Evolutionary conservation across 208 protist species (phyloP).

Genomic region (Wallacemonas sp.): DNA sequence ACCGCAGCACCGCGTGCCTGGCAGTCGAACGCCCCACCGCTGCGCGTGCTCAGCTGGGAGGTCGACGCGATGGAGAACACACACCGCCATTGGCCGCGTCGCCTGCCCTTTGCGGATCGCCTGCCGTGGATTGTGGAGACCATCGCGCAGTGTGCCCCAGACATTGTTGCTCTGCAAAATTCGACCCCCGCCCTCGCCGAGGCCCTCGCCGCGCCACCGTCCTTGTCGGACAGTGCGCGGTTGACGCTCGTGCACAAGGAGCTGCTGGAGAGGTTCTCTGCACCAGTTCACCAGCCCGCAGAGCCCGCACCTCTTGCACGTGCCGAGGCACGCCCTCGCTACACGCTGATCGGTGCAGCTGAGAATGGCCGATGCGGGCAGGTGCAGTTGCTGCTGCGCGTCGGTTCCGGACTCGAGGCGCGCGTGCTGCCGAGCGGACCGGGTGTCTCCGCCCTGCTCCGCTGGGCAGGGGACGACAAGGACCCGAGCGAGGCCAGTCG

Average conservation of each 20-base stretch:
- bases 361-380: slow-evolving; percentile 77
- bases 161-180: slow-evolving; percentile 85
- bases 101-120: slow-evolving; percentile 47
- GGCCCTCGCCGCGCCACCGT: slow-evolving; percentile 25
- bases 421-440: slow-evolving; percentile 40
- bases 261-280: neutral
- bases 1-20: neutral
- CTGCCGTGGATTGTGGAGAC: slow-evolving; percentile 53
- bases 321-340: slow-evolving; percentile 20
- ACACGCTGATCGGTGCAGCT: slow-evolving; percentile 53
- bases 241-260: slow-evolving; percentile 6
- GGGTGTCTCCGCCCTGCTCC: slow-evolving; percentile 61
- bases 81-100: slow-evolving; percentile 53
- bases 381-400: slow-evolving; percentile 62
- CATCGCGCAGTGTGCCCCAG: slow-evolving; percentile 41
- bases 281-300: neutral
- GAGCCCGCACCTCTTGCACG: neutral
- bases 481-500: neutral
- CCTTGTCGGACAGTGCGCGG: neutral
- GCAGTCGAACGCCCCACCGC: slow-evolving; percentile 38
- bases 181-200: slow-evolving; percentile 51
- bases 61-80: slow-evolving; percentile 57
- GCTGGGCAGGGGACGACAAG: neutral
- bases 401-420: slow-evolving; percentile 45
- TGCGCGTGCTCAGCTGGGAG: slow-evolving; percentile 78